These are phyloP conservation scores for Ceratobasidium sp. DNA, from an alignment of 1,284 basidiomycete genomes.

Conservation along the genomic window DNA sequence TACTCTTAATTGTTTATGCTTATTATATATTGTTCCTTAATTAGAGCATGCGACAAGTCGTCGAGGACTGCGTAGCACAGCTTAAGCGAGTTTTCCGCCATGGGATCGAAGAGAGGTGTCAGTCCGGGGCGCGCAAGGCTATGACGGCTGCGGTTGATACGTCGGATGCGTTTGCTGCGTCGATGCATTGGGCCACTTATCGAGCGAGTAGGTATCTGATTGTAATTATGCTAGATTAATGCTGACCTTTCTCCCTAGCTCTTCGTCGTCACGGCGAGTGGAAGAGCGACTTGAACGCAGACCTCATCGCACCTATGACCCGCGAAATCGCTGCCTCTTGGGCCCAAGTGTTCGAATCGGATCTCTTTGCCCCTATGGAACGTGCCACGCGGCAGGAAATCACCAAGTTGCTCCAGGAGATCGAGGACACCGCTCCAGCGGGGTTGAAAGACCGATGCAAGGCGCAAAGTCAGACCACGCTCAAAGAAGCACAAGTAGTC, in stretches of 20 bases:
- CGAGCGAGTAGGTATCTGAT: slow-evolving; percentile 63
- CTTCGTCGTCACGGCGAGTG: slow-evolving; percentile 69
- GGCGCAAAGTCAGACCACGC: slow-evolving; percentile 65
- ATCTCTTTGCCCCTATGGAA: slow-evolving; percentile 66
- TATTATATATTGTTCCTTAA: slow-evolving; percentile 22
- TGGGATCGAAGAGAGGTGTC: slow-evolving; percentile 70
- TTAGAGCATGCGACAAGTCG: slow-evolving; percentile 63
- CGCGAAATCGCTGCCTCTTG: slow-evolving; percentile 68
- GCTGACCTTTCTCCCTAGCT: slow-evolving; percentile 55
- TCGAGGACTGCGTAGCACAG: slow-evolving; percentile 40
- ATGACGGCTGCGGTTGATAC: slow-evolving; percentile 62
- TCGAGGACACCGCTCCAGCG: slow-evolving; percentile 65
- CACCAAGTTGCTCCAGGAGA: slow-evolving; percentile 63
- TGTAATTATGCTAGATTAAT: background rate
- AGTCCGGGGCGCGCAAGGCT: slow-evolving; percentile 65
- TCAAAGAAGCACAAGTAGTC: slow-evolving; percentile 65
- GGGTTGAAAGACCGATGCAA: slow-evolving; percentile 68
- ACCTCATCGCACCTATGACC: slow-evolving; percentile 70
- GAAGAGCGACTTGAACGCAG: slow-evolving; percentile 70
- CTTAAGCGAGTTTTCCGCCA: slow-evolving; percentile 67
- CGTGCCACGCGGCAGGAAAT: slow-evolving; percentile 59
- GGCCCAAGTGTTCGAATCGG: slow-evolving; percentile 70
- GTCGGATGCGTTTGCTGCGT: slow-evolving; percentile 65
- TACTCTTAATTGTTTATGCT: slow-evolving; percentile 31
- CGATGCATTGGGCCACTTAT: slow-evolving; percentile 72